Evolutionary conservation across 306 rosid species (phyloP), one percentile per base, ranked within the genome.

Genomic region (Begonia masoniana): DNA sequence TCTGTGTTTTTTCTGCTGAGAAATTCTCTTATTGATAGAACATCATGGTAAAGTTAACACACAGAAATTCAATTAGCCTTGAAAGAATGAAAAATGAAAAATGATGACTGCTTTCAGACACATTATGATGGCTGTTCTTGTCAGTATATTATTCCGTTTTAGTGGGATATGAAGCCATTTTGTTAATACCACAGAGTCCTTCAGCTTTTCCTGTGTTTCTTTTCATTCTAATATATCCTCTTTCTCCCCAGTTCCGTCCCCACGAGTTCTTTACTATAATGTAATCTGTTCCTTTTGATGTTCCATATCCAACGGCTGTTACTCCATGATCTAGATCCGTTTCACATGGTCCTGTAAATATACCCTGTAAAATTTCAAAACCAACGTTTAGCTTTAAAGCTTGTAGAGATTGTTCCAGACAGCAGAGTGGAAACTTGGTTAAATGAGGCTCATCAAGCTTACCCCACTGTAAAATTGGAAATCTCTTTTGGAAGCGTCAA

Each of bases 171-270:
- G 93, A 83, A 62, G 87, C 80, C 84, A 79, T 79, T 71, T 70
- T 79, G 63, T 79, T 54, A 58, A 83, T 63, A 52, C 84, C 94
- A 17, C 87, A 77, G 1, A 74, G 61, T 1, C 87, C 94, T 47
- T 75, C 78, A 3, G 80, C 55, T 36, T 83, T 83, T 49, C 78
- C 84, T 0, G 24, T 74, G 61, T 77, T 77, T 23, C 87, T 77
- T 70, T 39, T 79, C 82, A 83, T 74, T 41, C 80, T 70, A 15
- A 79, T 74, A 54, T 69, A 77, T 10, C 87, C 93, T 57, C 72
- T 79, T 63, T 83, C 87, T 50, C 93, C 87, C 87, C 93, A 79
- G 55, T 79, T 83, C 15, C 80, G 52, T 17, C 87, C 93, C 84
- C 93, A 83, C 10, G 84, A 83, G 39, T 83, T 77, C 62, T 72